Base-by-base conservation (phyloP, 1,284 basidiomycete species). In the Xerocomus alliaceus region DNA sequence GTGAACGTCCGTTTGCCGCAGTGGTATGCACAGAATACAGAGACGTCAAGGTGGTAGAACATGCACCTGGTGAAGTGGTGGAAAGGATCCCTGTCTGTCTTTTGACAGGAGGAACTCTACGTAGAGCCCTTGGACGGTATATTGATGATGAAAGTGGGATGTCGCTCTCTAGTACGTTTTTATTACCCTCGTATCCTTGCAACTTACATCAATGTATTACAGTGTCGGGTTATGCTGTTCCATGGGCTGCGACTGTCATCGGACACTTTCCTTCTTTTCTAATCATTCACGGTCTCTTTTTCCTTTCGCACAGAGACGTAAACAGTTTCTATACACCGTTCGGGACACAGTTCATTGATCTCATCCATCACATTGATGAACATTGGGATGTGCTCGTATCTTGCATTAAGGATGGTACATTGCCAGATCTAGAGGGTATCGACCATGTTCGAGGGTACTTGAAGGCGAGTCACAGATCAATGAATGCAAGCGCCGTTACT, bases 251-350 rank as follows among this genome's bases (percentile, higher is more conserved):
- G 5, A 61, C 58, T 8, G 28, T 61, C 13, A 59, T 71, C 4
- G 26, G 26, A 17, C 37, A 69, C 11, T 49, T 61, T 24, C 62
- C 64, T 10, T 69, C 70, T 13, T 67, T 63, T 44, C 31, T 74
- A 7, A 34, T 61, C 24, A 63, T 73, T 20, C 70, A 73, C 8
- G 70, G 62, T 10, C 55, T 73, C 26, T 71, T 70, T 46, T 61
- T 60, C 34, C 56, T 73, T 10, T 37, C 54, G 3, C 39, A 28
- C 22, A 48, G 54, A 22, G 32, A 63, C 8, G 18, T 73, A 18
- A 24, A 44, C 2, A 28, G 10, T 7, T 60, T 71, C n/a, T 8
- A 13, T 4, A 22, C 41, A 20, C 15, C 37, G 3, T 60, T 69
- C 24, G 31, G 48, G 12, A 54, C 65, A 3, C 22, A 58, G 17